These are phyloP conservation scores for Rosa persica DNA, from an alignment of 306 rosid genomes.

Conservation along the genomic window DNA sequence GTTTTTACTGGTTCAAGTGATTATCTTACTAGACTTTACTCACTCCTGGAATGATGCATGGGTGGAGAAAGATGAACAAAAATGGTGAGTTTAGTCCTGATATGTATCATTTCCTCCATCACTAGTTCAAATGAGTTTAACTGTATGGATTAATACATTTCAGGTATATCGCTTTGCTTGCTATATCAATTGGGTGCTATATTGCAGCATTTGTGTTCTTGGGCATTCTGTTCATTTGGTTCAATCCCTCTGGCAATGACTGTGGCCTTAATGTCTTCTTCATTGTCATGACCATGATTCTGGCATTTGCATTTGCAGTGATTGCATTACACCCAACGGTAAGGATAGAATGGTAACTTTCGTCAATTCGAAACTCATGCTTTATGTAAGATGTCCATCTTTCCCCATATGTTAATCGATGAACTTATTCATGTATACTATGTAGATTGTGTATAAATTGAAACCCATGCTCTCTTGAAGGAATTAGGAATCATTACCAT, in stretches of 20 bases:
- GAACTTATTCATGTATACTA: conserved; percentile 9
- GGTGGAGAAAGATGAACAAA: conserved; percentile 93
- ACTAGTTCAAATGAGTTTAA: conserved; percentile 22
- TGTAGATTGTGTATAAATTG: neutral
- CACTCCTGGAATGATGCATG: conserved; percentile 96
- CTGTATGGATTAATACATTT: neutral
- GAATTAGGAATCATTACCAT: neutral
- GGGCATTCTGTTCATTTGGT: conserved; percentile 93
- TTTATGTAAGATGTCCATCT: neutral
- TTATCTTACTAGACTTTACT: conserved; percentile 78
- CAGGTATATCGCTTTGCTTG: conserved; percentile 94
- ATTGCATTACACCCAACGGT: conserved; percentile 84
- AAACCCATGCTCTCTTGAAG: neutral
- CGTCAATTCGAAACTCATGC: neutral
- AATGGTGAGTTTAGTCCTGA: conserved; percentile 56
- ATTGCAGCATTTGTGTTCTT: conserved; percentile 63
- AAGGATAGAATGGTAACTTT: conserved; percentile 19
- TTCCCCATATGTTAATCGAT: neutral
- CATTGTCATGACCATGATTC: conserved; percentile 85
- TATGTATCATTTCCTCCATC: neutral
- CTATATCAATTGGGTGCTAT: conserved; percentile 75
- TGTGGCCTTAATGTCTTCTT: conserved; percentile 93
- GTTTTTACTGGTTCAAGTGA: conserved; percentile 88
- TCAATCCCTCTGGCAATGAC: conserved; percentile 86
- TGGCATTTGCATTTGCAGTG: conserved; percentile 65